Evolutionary conservation across 768 basidiomycete genomes (phyloP).

Genomic region (Suillus brevipes): DNA sequence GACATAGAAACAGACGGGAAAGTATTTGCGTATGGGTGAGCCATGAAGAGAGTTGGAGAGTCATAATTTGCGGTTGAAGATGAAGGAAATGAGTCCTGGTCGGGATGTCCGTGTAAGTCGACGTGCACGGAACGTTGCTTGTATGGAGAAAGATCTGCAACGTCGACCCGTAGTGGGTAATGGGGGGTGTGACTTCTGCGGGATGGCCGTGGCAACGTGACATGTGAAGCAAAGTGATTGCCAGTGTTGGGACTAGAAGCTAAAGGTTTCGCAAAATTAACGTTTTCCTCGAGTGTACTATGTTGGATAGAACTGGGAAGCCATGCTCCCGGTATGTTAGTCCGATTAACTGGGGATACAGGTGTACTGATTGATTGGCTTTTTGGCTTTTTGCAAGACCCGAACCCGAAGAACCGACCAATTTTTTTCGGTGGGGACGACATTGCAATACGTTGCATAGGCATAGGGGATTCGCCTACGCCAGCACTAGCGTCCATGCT

Average conservation of each 20-base stretch:
- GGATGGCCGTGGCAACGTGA: slow-evolving; percentile 32
- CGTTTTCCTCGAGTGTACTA: not conserved
- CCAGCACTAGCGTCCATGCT: slow-evolving; percentile 53
- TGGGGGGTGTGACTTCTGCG: slow-evolving; percentile 13
- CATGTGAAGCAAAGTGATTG: slow-evolving; percentile 53
- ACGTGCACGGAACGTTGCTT: slow-evolving; percentile 18
- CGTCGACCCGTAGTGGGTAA: slow-evolving; percentile 16
- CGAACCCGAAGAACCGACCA: slow-evolving; percentile 41
- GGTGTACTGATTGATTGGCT: slow-evolving; percentile 1
- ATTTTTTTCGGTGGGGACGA: slow-evolving; percentile 38
- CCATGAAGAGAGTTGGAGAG: slow-evolving; percentile 25
- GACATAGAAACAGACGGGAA: slow-evolving; percentile 26
- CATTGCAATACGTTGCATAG: slow-evolving; percentile 19
- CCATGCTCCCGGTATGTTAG: slow-evolving; percentile 21
- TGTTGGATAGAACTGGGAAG: slow-evolving; percentile 8
- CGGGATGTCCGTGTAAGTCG: slow-evolving; percentile 16
- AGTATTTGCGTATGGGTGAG: slow-evolving; percentile 56
- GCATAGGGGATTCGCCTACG: slow-evolving; percentile 63
- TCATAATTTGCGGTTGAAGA: slow-evolving; percentile 14
- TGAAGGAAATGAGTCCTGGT: slow-evolving; percentile 19
- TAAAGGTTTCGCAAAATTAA: not conserved
- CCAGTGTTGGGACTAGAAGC: slow-evolving; percentile 22
- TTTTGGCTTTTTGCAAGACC: slow-evolving; percentile 21
- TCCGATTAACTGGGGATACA: slow-evolving; percentile 4
- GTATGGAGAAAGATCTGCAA: slow-evolving; percentile 16